A percentile compares a stretch with the other conserved stretches of the same genome.
phyloP scores from a whole-genome alignment of 305 asterid genomes.

The Fraxinus sp. region DNA sequence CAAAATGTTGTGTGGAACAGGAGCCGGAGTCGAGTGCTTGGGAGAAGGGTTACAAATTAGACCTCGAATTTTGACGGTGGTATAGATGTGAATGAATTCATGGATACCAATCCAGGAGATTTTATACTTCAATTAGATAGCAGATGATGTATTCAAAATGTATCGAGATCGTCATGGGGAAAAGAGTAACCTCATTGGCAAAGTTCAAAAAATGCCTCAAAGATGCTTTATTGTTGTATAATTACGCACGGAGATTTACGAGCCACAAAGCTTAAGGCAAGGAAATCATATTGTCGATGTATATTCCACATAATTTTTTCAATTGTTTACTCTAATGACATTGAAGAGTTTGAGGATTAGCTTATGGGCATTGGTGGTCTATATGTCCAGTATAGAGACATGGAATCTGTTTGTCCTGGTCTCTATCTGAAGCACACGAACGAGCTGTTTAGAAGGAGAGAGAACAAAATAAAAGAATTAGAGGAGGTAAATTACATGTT shows the following conservation, averaged over 20 bases:
- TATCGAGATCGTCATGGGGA: too few relatives aligned
- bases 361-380: not conserved
- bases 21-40: not conserved
- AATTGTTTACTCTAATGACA: not conserved
- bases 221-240: not conserved
- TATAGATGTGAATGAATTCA: not conserved
- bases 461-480: not conserved
- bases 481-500: not conserved
- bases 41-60: not conserved
- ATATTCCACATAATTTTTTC: not conserved
- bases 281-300: not conserved
- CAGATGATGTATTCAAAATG: not conserved
- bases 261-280: not conserved
- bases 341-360: not conserved
- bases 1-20: not conserved
- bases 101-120: not conserved
- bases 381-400: not conserved
- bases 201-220: too few relatives aligned
- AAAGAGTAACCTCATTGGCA: too few relatives aligned
- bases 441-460: not conserved
- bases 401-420: too few relatives aligned
- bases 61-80: not conserved
- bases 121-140: not conserved
- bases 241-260: not conserved
- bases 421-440: not conserved